Conservation (phyloP, 1,284 basidiomycete species). For the Hypsizygus ulmarius region DNA sequence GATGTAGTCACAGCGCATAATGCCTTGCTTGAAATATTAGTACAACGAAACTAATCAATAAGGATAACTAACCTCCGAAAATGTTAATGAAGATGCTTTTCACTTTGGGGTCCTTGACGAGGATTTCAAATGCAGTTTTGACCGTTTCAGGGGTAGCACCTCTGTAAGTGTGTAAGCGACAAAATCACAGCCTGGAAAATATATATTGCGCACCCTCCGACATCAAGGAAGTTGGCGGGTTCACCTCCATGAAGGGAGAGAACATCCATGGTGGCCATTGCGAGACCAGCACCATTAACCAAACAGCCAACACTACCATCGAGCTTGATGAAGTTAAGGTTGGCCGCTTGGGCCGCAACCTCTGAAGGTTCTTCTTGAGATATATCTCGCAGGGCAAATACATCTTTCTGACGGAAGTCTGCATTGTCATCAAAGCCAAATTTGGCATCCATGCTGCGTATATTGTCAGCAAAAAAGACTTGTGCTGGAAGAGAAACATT, state of each 20-base stretch:
- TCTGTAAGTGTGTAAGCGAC: slow-evolving; percentile 38
- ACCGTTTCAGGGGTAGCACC: slow-evolving; percentile 98
- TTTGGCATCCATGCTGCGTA: slow-evolving; percentile 95
- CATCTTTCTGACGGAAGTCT: slow-evolving; percentile 92
- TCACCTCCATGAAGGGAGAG: slow-evolving; percentile 93
- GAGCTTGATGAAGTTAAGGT: slow-evolving; percentile 99
- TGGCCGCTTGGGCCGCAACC: slow-evolving; percentile 92
- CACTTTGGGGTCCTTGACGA: slow-evolving; percentile 87
- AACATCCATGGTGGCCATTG: slow-evolving; percentile 99
- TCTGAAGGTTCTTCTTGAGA: slow-evolving; percentile 97
- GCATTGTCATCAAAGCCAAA: slow-evolving; percentile 99
- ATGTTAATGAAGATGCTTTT: slow-evolving; percentile 99
- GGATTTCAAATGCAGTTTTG: slow-evolving; percentile 98
- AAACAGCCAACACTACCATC: slow-evolving; percentile 98
- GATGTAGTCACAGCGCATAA: slow-evolving; percentile 98
- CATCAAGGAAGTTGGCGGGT: slow-evolving; percentile 98
- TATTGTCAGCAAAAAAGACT: slow-evolving; percentile 11
- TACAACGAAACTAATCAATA: neutral
- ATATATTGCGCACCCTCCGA: slow-evolving; percentile 72
- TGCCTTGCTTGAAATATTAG: slow-evolving; percentile 48
- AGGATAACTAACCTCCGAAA: slow-evolving; percentile 61
- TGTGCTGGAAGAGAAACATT: slow-evolving; percentile 24
- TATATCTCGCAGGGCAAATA: slow-evolving; percentile 89
- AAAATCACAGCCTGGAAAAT: slow-evolving; percentile 7
- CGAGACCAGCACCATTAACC: slow-evolving; percentile 98